phyloP scores from a whole-genome alignment of 2,329 filamentous ascomycete species.

The Clarireedia hainanense region DNA sequence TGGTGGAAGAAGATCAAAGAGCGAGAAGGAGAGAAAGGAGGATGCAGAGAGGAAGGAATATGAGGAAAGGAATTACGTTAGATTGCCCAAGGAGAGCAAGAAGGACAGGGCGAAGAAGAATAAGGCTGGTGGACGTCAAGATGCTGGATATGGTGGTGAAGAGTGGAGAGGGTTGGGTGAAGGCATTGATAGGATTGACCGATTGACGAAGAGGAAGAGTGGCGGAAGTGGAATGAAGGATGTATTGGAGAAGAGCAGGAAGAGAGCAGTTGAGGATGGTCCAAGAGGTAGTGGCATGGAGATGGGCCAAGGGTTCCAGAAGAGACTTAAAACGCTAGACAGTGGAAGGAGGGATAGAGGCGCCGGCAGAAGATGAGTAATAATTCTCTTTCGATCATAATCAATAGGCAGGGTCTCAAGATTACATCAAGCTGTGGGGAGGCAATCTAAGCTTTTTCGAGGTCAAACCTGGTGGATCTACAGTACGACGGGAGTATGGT shows the following conservation, averaged over 20 bases:
- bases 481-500: too few species aligned
- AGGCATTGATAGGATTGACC: slow-evolving; percentile 78
- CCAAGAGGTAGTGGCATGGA: slow-evolving; percentile 56
- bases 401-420: too few species aligned
- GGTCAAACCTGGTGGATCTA: too few species aligned
- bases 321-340: slow-evolving; percentile 51
- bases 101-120: slow-evolving; percentile 64
- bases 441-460: too few species aligned
- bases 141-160: slow-evolving; percentile 74
- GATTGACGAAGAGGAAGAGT: slow-evolving; percentile 65
- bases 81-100: slow-evolving; percentile 79
- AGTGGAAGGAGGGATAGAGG: slow-evolving; percentile 25
- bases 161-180: slow-evolving; percentile 84
- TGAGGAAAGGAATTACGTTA: slow-evolving; percentile 87
- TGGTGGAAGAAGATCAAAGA: slow-evolving; percentile 73
- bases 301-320: slow-evolving; percentile 69
- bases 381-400: not conserved
- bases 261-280: slow-evolving; percentile 69
- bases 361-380: not conserved
- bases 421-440: too few species aligned
- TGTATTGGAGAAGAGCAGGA: slow-evolving; percentile 75
- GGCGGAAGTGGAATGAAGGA: slow-evolving; percentile 37
- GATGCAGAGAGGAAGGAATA: slow-evolving; percentile 77
- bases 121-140: slow-evolving; percentile 36
- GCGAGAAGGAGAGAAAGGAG: slow-evolving; percentile 63